phyloP scores from a whole-genome alignment of 192 early-diverging fungal species.

The Coemansia sp. region DNA sequence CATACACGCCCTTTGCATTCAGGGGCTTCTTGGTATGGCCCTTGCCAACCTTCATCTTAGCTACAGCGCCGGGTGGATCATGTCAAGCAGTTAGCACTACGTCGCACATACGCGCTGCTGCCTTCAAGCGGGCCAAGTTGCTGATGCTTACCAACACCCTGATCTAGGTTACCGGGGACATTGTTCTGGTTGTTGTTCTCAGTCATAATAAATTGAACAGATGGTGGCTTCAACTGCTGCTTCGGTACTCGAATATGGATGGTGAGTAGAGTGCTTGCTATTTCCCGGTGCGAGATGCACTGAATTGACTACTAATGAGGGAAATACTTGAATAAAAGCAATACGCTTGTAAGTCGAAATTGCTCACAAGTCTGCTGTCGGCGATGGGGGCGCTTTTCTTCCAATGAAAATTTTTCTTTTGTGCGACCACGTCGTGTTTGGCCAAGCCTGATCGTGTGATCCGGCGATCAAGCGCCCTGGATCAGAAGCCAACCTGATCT shows the following conservation, averaged over 20 bases:
- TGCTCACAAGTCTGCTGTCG: too few relatives aligned
- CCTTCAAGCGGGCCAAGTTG: too few relatives aligned
- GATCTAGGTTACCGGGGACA: constrained; percentile 65
- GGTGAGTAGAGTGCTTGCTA: neutral
- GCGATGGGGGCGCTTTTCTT: neutral
- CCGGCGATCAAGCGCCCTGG: neutral
- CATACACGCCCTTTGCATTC: constrained; percentile 51
- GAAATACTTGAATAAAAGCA: constrained; percentile 6
- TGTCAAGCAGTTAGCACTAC: too few relatives aligned
- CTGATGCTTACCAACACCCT: constrained; percentile 60
- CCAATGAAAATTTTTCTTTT: constrained; percentile 11
- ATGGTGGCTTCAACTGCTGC: neutral
- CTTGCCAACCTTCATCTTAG: too few relatives aligned
- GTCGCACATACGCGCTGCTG: neutral
- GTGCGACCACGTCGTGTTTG: too few relatives aligned
- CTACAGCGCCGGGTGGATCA: too few relatives aligned
- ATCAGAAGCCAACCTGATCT: too few relatives aligned
- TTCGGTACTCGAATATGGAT: neutral
- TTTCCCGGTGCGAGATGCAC: constrained; percentile 5
- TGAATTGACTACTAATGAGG: constrained; percentile 4
- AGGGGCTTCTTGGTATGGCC: neutral
- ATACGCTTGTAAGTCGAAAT: neutral
- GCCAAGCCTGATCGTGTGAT: neutral
- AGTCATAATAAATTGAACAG: constrained; percentile 36
- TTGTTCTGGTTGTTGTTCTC: constrained; percentile 54